Base-by-base conservation (phyloP, 23 red algal genomes). In the Chondrus crispus region DNA sequence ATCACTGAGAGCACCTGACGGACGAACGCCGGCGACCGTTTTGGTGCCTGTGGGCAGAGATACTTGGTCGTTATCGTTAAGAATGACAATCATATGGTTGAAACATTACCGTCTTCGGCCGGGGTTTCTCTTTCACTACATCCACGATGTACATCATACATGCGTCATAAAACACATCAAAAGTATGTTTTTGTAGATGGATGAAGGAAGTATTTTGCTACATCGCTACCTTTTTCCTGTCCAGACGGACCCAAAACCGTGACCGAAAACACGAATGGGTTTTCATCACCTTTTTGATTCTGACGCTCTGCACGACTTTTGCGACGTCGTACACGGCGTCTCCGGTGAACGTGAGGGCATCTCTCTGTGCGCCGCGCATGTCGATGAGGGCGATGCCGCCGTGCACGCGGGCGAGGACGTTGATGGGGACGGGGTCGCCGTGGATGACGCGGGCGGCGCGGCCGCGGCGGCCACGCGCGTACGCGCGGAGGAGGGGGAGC, bases 21-120 rank as follows among this genome's bases (percentile, higher is more conserved):
- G 93, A 39, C 73, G 80, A n/a, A 88, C 89, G 44, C 96, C 96
- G 18, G 91, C 93, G 16, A 95, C 96, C 32, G 93, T 88, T 69
- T 98, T 96, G 49, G 96, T 98, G 39, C 96, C 96, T 16, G 96
- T 98, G 26, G 96, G 96, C 49, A 98, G 70, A 41, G 87, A 93
- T 42, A 98, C 96, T 82, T 98, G 93, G 18, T 87, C 94, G 48
- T 98, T 98, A 73, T 98, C 96, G 46, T 98, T 98, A 20, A 98
- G 82, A 60, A 98, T 96, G 50, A 98, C 96, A 36, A 98, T 96
- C 49, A 98, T 85, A 26, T 93, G 85, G 54, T 93, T 94, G n/a
- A n/a, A 66, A 66, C 60, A 32, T 66, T 32, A 66, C 60, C 26
- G 35, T 32, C 8, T 22, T 9, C 18, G 60, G 60, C 26, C 60